Evolutionary conservation across 805 yeast genomes (phyloP).

Genomic region (Teunomyces cretensis): DNA sequence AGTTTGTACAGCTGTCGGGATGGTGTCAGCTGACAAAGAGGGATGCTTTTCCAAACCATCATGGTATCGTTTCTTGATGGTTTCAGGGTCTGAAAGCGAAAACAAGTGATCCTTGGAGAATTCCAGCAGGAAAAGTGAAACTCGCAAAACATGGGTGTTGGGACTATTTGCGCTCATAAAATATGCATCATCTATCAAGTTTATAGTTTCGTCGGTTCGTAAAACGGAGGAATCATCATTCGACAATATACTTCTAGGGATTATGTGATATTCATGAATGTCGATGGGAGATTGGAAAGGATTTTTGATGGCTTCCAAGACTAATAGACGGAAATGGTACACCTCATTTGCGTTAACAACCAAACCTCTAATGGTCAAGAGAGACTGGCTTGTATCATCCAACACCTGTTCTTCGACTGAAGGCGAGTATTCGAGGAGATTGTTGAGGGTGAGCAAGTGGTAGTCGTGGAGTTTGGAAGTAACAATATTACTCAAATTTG

Average conservation of each 20-base stretch:
- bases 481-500: slow-evolving; percentile 15
- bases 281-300: slow-evolving; percentile 18
- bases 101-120: slow-evolving; percentile 47
- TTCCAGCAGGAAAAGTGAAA: slow-evolving; percentile 53
- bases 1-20: slow-evolving; percentile 60
- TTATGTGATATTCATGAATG: slow-evolving; percentile 38
- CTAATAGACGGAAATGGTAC: slow-evolving; percentile 30
- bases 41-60: slow-evolving; percentile 26
- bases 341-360: slow-evolving; percentile 18
- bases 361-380: slow-evolving; percentile 31
- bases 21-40: slow-evolving; percentile 24
- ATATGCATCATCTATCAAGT: slow-evolving; percentile 34
- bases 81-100: slow-evolving; percentile 45
- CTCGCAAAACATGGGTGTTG: slow-evolving; percentile 39
- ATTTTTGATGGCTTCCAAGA: slow-evolving; percentile 22
- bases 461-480: slow-evolving; percentile 10
- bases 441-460: slow-evolving; percentile 34
- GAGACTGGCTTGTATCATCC: slow-evolving; percentile 18
- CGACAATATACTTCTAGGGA: slow-evolving; percentile 23
- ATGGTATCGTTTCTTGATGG: slow-evolving; percentile 52
- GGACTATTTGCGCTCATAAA: slow-evolving; percentile 26
- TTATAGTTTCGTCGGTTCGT: not conserved
- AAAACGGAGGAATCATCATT: slow-evolving; percentile 27
- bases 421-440: slow-evolving; percentile 33
- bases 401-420: slow-evolving; percentile 21